Evolutionary conservation across 352 stramenopile genomes (phyloP).

Genomic region (Aphanomyces cochlioides): DNA sequence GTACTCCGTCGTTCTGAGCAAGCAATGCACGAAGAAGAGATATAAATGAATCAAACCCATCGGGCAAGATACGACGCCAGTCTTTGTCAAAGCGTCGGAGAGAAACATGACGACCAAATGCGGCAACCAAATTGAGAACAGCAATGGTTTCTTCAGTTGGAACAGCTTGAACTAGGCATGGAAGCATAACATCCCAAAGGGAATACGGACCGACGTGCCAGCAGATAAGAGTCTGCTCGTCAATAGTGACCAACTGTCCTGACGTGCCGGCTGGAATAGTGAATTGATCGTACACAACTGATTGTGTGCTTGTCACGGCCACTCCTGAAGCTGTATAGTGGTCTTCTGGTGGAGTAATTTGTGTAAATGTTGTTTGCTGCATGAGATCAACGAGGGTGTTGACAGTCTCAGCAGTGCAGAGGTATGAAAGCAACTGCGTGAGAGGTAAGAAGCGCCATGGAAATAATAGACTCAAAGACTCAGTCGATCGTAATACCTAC

Average conservation of each 20-base stretch:
- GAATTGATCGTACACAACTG: conserved; percentile 1
- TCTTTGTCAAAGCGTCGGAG: neutral
- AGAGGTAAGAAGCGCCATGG: conserved; percentile 7
- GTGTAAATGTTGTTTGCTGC: conserved; percentile 2
- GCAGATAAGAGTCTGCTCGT: conserved; percentile 9
- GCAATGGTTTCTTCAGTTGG: neutral
- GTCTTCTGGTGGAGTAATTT: neutral
- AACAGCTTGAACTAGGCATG: neutral
- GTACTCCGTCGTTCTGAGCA: neutral
- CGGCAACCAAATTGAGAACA: neutral
- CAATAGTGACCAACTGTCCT: conserved; percentile 6
- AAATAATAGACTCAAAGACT: neutral
- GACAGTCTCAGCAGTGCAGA: neutral
- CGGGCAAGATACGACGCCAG: neutral
- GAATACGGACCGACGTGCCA: conserved; percentile 15
- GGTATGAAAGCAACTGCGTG: neutral
- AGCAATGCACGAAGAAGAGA: neutral
- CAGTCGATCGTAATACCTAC: conserved; percentile 13
- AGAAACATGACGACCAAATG: neutral
- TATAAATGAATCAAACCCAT: neutral
- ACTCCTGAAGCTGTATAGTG: neutral
- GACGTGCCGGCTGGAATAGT: neutral
- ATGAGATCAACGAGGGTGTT: neutral
- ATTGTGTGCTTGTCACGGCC: neutral
- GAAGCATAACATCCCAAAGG: conserved; percentile 7